These are phyloP conservation scores for Pinus albicaulis DNA, from an alignment of 75 land plant genomes.

Conservation along the genomic window DNA sequence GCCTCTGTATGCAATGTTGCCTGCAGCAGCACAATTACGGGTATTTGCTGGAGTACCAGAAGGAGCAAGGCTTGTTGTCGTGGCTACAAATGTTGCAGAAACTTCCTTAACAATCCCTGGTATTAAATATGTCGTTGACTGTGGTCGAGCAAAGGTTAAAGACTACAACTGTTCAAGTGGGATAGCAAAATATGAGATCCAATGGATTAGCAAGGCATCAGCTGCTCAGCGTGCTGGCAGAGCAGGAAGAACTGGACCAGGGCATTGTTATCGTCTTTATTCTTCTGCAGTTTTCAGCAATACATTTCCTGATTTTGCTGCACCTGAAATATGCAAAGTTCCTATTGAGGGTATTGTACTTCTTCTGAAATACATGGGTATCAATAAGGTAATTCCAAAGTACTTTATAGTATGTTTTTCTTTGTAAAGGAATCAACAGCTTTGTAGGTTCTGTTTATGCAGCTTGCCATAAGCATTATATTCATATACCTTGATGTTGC, in stretches of 20 bases:
- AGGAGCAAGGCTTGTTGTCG: conserved; percentile 85
- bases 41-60: conserved; percentile 83
- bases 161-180: conserved; percentile 77
- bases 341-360: conserved; percentile 96
- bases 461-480: neutral
- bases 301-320: conserved; percentile 69
- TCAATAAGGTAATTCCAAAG: conserved; percentile 64
- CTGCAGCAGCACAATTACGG: conserved; percentile 89
- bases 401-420: conserved; percentile 10
- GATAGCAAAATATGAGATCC: conserved; percentile 79
- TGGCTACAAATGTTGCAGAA: conserved; percentile 99
- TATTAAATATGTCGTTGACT: conserved; percentile 93
- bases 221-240: conserved; percentile 98
- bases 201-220: conserved; percentile 99
- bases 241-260: conserved; percentile 98
- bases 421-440: neutral
- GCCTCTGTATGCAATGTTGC: conserved; percentile 95
- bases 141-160: conserved; percentile 93
- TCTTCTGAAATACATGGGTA: conserved; percentile 87
- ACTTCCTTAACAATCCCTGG: conserved; percentile 98
- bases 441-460: neutral
- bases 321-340: conserved; percentile 74
- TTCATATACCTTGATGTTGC: neutral
- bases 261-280: conserved; percentile 95
- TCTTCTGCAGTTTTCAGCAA: conserved; percentile 85